A percentile compares a stretch with the other conserved stretches of the same genome.
These are phyloP conservation scores for Mucor plumbeus DNA, from an alignment of 371 early-diverging fungal genomes.

Conservation along the genomic window DNA sequence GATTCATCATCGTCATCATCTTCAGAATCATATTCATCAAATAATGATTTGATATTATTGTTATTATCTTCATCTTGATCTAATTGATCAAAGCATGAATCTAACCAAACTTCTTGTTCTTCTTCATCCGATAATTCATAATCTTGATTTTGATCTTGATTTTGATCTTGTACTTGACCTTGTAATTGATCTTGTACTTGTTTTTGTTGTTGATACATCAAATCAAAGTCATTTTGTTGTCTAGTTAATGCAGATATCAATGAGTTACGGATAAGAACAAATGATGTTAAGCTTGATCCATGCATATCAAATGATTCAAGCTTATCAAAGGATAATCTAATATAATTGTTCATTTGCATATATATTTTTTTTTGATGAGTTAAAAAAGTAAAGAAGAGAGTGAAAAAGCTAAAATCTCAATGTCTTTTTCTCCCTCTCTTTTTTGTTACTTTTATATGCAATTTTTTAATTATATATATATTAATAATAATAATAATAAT, in stretches of 20 bases:
- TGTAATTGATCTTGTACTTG: constrained; percentile 7
- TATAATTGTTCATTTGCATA: constrained; percentile 16
- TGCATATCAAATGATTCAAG: constrained; percentile 29
- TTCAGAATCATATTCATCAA: constrained; percentile 13
- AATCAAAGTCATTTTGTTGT: constrained; percentile 12
- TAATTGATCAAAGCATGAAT: constrained; percentile 26
- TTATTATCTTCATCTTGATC: constrained; percentile 10
- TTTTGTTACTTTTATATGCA: background rate
- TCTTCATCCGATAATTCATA: constrained; percentile 12
- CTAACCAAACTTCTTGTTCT: constrained; percentile 20
- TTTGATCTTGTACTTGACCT: constrained; percentile 12
- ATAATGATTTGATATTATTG: background rate
- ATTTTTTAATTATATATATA: background rate
- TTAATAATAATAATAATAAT: background rate
- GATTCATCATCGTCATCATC: constrained; percentile 26
- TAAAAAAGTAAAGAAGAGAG: constrained; percentile 3
- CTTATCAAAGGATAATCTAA: constrained; percentile 30
- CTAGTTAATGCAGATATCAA: constrained; percentile 22
- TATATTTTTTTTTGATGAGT: background rate
- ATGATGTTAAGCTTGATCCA: constrained; percentile 24
- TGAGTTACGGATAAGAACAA: constrained; percentile 31
- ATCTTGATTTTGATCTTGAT: constrained; percentile 6
- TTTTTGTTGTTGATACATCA: constrained; percentile 16
- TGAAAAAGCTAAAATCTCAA: background rate
- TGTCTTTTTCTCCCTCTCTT: background rate